Base-by-base conservation (phyloP, 2,329 filamentous ascomycete species). In the Sporothrix euskadiensis region DNA sequence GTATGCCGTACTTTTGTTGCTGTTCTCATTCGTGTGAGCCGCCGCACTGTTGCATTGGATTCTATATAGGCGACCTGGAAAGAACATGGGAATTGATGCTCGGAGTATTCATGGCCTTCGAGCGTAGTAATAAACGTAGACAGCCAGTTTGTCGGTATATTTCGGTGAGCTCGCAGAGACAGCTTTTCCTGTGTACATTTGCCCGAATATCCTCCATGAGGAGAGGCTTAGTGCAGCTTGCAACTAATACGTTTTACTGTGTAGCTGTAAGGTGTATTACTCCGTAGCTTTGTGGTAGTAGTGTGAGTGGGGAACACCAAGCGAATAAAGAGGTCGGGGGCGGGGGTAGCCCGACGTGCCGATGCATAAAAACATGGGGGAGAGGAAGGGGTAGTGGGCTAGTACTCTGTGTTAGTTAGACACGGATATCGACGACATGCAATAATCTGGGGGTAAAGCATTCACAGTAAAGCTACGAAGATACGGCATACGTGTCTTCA, bases 331-430 rank as follows among this genome's bases (percentile, higher is more conserved):
- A 41, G 16, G 59, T 8, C 59, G 35, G 59, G 19, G 19, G 59
- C 59, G 35, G 59, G 59, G 35, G 16, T 35, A 44, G 26, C 8
- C 39, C 39, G 59, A 44, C 35, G 10, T 44, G 35, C 59, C 59
- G 59, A 65, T 65, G 59, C 59, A 65, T 65, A 8, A 56, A 26
- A 65, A 44, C 59, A 44, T 19, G 44, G 44, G 44, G 12, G 14
- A 16, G 19, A 35, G 3, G 59, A 44, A 44, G 22, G 35, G n/a
- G 9, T n/a, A 41, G 59, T 19, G 39, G 32, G 6, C 3, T 26
- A 35, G 56, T 49, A 49, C 44, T 12, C 44, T 22, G 8, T 30
- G 4, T 10, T 52, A 16, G 4, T 10, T 52, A 16, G 47, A 52
- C n/a, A 52, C 14, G 16, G n/a, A n/a, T n/a, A 52, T 52, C 47